These are phyloP conservation scores for Rubia balearica DNA, from an alignment of 305 asterid genomes.

Conservation along the genomic window DNA sequence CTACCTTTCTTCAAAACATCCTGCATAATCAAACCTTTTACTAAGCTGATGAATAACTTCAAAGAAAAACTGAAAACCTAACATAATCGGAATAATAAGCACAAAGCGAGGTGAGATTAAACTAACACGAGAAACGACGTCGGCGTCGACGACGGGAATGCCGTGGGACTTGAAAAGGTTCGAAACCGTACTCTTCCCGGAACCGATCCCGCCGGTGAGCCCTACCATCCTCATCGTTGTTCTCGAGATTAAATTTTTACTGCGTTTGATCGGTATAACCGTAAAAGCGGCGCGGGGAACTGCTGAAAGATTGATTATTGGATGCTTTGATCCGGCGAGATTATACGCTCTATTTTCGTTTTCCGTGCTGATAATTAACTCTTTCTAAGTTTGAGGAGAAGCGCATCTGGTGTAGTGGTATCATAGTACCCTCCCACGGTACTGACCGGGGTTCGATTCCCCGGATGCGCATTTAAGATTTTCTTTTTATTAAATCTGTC, in stretches of 20 bases:
- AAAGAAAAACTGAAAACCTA: background rate
- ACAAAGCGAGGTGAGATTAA: background rate
- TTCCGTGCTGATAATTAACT: background rate
- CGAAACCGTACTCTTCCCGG: constrained; percentile 89
- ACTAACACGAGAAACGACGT: constrained; percentile 73
- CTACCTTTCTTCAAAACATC: constrained; percentile 65
- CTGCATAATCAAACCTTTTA: constrained; percentile 22
- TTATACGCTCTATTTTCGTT: background rate
- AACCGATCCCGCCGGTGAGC: constrained; percentile 79
- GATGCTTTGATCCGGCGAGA: background rate
- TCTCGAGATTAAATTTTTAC: background rate
- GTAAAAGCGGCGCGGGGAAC: background rate
- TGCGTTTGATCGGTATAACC: background rate
- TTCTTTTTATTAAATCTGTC: too few relatives aligned
- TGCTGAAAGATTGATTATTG: background rate
- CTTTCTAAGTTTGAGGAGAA: fast-evolving
- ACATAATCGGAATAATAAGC: background rate
- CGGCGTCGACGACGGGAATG: constrained; percentile 84
- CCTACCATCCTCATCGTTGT: constrained; percentile 73
- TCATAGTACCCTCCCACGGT: constrained; percentile 99
- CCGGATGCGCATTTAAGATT: constrained; percentile 63
- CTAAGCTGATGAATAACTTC: background rate
- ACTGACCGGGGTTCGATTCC: constrained; percentile 99
- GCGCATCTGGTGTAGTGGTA: constrained; percentile 99
- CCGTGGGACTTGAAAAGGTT: constrained; percentile 72